Evolutionary conservation across 345 rosid species (phyloP).

Genomic region (Gossypioides kirkii): DNA sequence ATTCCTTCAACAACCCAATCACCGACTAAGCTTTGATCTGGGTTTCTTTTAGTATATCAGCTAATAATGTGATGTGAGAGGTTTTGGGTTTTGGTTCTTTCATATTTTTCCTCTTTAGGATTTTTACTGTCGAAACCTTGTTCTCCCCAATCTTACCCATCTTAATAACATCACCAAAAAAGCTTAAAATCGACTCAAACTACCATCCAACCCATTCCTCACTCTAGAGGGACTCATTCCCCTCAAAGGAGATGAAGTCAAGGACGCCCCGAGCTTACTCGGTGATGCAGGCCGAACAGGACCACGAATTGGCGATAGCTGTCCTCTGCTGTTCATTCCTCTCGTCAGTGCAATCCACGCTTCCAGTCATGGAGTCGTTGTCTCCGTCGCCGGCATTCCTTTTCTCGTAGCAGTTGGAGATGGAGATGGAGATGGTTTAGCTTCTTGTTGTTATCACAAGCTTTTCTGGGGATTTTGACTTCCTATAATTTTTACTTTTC

Average conservation of each 20-base stretch:
- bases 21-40: no score
- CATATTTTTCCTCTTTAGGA: no score
- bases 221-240: conserved; percentile 66
- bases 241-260: conserved; percentile 55
- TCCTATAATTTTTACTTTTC: no score
- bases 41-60: no score
- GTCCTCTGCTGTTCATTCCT: conserved; percentile 48
- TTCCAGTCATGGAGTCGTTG: conserved; percentile 45
- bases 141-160: conserved; percentile 67
- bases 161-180: conserved; percentile 67
- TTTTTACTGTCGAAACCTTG: conserved; percentile 40
- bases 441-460: no score
- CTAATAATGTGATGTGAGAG: no score
- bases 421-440: conserved; percentile 57
- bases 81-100: no score
- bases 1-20: no score
- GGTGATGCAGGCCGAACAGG: conserved; percentile 68
- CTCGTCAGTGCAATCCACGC: conserved; percentile 54
- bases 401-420: conserved; percentile 46
- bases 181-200: conserved; percentile 60
- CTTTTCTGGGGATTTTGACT: no score
- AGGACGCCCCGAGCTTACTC: conserved; percentile 39
- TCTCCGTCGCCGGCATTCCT: conserved; percentile 50
- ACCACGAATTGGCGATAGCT: conserved; percentile 52
- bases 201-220: conserved; percentile 42